Base-by-base conservation (phyloP, 805 yeast species). In the Clavispora asparagi region DNA sequence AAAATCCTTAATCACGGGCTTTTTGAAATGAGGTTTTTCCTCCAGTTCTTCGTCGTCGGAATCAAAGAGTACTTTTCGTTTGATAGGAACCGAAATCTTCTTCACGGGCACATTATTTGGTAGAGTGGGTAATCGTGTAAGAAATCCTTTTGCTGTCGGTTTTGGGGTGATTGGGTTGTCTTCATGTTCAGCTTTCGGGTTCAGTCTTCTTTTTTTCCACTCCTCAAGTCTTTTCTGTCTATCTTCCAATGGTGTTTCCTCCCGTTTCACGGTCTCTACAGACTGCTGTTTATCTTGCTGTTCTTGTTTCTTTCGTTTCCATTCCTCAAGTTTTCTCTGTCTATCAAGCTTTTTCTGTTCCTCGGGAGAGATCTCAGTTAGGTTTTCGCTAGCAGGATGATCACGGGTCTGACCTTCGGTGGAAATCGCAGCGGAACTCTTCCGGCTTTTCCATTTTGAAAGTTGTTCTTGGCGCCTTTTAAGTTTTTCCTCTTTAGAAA, bases 361-460 rank as follows among this genome's bases (percentile, higher is more conserved):
- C 36, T 43, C 47, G 9, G 40, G 28, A 17, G 46, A 37, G 2
- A 14, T 27, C 16, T 39, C 33, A 4, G 11, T 27, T 13, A 27
- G 7, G 14, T 31, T 16, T 26, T 40, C 44, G 3, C 27, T 19
- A 17, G 17, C 11, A 28, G 29, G 5, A 10, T 46, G 31, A 14
- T 29, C 39, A 12, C 17, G 44, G 44, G 30, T 45, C 36, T 4
- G 43, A 33, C 16, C 35, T n/a, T 33, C 37, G 11, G 25, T n/a
- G 17, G 17, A 14, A 13, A 14, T 14, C 7, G 25, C 2, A 8
- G 59, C 59, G 43, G 67, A 66, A 35, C 70, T 71, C 57, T 79
- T 79, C 62, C 78, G 78, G 53, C 66, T 68, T 55, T 78, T 81
- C 88, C 88, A 84, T 39, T 74, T 75, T 6, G 78, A 79, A 41